Conservation (phyloP, 164 flowering plant genomes). For the Vitis labrusca region DNA sequence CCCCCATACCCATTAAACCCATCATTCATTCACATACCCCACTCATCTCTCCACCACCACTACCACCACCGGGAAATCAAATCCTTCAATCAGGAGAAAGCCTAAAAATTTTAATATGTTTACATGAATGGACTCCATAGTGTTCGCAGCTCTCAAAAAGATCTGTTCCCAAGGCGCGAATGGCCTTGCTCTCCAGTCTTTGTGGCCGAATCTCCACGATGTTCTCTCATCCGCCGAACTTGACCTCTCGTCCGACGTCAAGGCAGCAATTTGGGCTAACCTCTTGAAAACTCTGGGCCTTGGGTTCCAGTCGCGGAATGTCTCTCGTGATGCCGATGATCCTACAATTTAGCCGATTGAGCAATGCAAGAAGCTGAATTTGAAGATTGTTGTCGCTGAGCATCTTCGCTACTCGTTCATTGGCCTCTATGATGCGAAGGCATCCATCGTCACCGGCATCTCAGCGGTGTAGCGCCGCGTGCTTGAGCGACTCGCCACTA, state of each 20-base stretch:
- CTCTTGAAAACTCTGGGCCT: constrained; percentile 51
- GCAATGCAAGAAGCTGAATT: constrained; percentile 42
- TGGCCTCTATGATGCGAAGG: constrained; percentile 63
- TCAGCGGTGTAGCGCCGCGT: constrained; percentile 40
- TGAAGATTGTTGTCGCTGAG: constrained; percentile 58
- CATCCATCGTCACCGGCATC: constrained; percentile 38
- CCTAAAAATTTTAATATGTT: too few species aligned
- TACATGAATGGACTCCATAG: constrained; percentile 59
- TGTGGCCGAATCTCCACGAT: constrained; percentile 50
- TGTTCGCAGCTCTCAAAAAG: constrained; percentile 68
- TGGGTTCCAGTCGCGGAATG: constrained; percentile 25
- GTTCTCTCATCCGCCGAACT: constrained; percentile 29
- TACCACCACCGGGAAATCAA: too few species aligned
- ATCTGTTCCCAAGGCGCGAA: constrained; percentile 50
- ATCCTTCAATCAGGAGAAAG: too few species aligned
- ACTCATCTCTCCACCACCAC: too few species aligned
- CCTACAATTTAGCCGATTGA: constrained; percentile 32
- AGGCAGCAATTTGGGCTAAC: constrained; percentile 44
- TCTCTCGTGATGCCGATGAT: constrained; percentile 13
- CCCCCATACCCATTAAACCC: too few species aligned
- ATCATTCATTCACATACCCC: too few species aligned
- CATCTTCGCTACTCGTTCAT: constrained; percentile 62
- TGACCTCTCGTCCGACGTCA: constrained; percentile 40
- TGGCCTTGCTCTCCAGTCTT: constrained; percentile 44
- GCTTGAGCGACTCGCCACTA: constrained; percentile 61